Percentiles rank a stretch among this genome's conserved stretches.
Evolutionary conservation across 345 rosid genomes (phyloP).

Genomic region (Passiflora organensis): DNA sequence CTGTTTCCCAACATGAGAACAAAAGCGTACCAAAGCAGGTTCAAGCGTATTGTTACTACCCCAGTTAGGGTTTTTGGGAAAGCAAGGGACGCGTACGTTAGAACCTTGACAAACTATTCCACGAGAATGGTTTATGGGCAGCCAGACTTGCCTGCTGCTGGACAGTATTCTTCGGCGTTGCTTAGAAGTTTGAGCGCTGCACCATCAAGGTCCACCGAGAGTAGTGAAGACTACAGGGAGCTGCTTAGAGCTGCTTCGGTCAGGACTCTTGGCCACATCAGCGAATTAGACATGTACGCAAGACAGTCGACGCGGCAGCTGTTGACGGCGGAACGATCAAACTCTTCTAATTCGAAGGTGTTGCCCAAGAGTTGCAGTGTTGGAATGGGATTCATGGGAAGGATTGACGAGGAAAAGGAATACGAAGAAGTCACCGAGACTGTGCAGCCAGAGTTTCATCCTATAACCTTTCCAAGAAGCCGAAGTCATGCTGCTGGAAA

Average conservation of each 20-base stretch:
- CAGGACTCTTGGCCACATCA: too few species aligned
- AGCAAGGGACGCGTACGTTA: constrained; percentile 67
- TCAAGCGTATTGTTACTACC: constrained; percentile 38
- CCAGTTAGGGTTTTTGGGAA: constrained; percentile 47
- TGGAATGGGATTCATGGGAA: constrained; percentile 44
- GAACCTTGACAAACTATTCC: constrained; percentile 38
- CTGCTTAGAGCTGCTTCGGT: constrained; percentile 63
- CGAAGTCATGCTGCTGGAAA: constrained; percentile 43
- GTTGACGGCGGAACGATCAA: not conserved
- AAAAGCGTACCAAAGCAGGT: constrained; percentile 35
- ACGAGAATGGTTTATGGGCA: constrained; percentile 15
- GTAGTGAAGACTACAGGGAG: constrained; percentile 65
- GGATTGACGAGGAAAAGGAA: constrained; percentile 47
- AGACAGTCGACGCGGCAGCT: constrained; percentile 14
- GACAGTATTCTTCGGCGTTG: constrained; percentile 8
- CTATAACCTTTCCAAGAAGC: too few species aligned
- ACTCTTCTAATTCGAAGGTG: not conserved
- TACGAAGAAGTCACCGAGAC: constrained; percentile 14
- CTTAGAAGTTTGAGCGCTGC: constrained; percentile 56
- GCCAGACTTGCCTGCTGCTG: not conserved
- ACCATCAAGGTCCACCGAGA: constrained; percentile 20
- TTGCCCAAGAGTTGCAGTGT: constrained; percentile 47
- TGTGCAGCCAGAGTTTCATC: constrained; percentile 10
- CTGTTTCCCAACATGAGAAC: constrained; percentile 25
- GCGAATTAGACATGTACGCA: constrained; percentile 6